Evolutionary conservation across 129 eudicot genomes (phyloP).

Genomic region (Pittosporum tobira): DNA sequence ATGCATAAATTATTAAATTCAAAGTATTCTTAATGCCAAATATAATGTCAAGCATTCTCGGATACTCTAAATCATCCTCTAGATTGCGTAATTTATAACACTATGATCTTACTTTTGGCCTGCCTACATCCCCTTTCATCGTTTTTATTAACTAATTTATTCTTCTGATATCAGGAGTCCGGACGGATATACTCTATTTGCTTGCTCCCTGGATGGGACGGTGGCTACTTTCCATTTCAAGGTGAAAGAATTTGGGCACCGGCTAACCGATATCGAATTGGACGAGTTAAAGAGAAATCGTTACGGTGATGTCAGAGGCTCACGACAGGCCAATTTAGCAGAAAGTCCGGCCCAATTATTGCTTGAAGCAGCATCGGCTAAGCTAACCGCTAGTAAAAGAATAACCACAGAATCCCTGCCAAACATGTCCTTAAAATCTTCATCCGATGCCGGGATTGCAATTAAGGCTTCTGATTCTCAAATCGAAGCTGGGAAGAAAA

Average conservation of each 20-base stretch:
- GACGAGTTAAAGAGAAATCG: conserved; percentile 81
- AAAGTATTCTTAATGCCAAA: too few species aligned
- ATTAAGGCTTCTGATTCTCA: conserved; percentile 40
- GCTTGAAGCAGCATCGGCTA: conserved; percentile 84
- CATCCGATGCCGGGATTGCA: conserved; percentile 24
- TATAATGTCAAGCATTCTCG: too few species aligned
- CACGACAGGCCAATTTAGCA: conserved; percentile 84
- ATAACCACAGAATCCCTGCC: conserved; percentile 24
- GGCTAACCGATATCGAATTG: conserved; percentile 62
- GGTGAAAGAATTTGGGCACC: conserved; percentile 71
- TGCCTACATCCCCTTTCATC: not conserved
- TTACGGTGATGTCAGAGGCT: conserved; percentile 84
- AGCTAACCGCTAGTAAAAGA: conserved; percentile 51
- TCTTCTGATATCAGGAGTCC: conserved; percentile 67
- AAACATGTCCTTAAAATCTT: conserved; percentile 37
- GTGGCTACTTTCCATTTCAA: conserved; percentile 88
- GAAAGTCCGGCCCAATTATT: conserved; percentile 90
- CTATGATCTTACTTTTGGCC: not conserved
- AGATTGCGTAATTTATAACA: too few species aligned
- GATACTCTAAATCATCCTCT: too few species aligned
- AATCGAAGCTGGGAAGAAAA: conserved; percentile 38
- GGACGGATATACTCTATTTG: conserved; percentile 92
- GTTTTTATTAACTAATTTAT: not conserved
- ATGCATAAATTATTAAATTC: too few species aligned
- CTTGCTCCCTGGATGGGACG: conserved; percentile 93